phyloP scores from a whole-genome alignment of 441 rosid genomes.

The Adansonia gregorii region DNA sequence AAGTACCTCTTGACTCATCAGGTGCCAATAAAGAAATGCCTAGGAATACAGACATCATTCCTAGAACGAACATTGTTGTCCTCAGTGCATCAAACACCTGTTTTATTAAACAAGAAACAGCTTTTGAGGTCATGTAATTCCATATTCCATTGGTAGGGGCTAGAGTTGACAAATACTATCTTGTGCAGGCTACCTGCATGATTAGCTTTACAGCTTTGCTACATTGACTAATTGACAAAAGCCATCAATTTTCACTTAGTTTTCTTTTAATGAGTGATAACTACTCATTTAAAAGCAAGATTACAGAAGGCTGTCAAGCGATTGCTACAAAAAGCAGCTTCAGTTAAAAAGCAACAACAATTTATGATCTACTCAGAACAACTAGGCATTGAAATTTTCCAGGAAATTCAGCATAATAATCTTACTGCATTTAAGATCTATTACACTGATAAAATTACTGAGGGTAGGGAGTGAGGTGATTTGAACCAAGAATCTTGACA shows the following conservation, averaged over 20 bases:
- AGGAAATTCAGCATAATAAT: slow-evolving; percentile 1
- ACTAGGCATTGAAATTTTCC: background rate
- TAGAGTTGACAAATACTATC: slow-evolving; percentile 19
- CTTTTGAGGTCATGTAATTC: background rate
- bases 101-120: slow-evolving; percentile 29
- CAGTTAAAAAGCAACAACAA: background rate
- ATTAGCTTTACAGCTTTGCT: slow-evolving; percentile 17
- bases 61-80: slow-evolving; percentile 92
- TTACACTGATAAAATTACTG: background rate
- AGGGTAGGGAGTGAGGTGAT: background rate
- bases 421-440: background rate
- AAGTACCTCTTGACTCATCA: slow-evolving; percentile 79
- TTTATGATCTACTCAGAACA: background rate
- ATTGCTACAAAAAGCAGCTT: background rate
- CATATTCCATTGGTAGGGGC: background rate
- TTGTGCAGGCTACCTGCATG: slow-evolving; percentile 9
- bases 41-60: slow-evolving; percentile 80
- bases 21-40: slow-evolving; percentile 96
- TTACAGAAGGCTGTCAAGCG: background rate
- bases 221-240: slow-evolving; percentile 17
- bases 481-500: slow-evolving; percentile 16
- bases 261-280: background rate
- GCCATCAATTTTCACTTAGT: slow-evolving; percentile 13
- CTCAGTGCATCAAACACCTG: slow-evolving; percentile 89
- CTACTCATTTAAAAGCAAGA: background rate